Evolutionary conservation across 2,329 filamentous ascomycete species (phyloP), one percentile per base, ranked within the genome.

Genomic region (Hypomyces rosellus): DNA sequence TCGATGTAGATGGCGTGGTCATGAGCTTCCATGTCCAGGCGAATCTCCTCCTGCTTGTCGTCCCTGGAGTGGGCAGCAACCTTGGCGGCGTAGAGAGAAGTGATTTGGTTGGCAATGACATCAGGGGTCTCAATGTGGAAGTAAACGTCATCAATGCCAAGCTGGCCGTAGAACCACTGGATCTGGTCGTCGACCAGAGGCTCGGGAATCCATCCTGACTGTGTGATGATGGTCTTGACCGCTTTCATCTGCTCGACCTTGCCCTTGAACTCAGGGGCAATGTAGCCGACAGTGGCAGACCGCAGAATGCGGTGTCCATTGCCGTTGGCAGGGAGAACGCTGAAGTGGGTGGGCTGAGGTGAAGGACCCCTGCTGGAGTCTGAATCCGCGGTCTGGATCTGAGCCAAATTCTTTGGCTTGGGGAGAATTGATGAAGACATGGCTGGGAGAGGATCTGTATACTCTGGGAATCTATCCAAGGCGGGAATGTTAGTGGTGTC

Each of bases 1-100:
- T 99, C 93, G 59, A 99, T 97, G 74, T 97, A 99, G 64, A 97
- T 95, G 53, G 93, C 93, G 65, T 97, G 93, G 67, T 97, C 93
- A 52, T 78, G 74, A 18, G 89, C 89, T 72, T 99, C 93, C 81
- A 96, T 96, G 67, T 97, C 92, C 39, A 99, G 75, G 55, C 91
- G 84, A 61, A 99, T 96, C 72, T 97, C 91, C 62, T 97, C 81
- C 59, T 86, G 85, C 76, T 95, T 95, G 72, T 97, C 92, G 68
- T 95, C 88, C 51, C 93, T 84, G 34, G 92, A 89, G 66, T 88
- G 93, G 8, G 93, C 91, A 36, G 93, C 93, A 43, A 97, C 85
- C 74, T 97, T 97, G 67, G 92, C 93, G 48, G 93, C 93, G 66
- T 97, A 99, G 45, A 99, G 82, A 11, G 92, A 96, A 54, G 92